Percentiles rank a stretch among this genome's conserved stretches.
Evolutionary conservation across 306 rosid genomes (phyloP).

Genomic region (Fragaria iinumae): DNA sequence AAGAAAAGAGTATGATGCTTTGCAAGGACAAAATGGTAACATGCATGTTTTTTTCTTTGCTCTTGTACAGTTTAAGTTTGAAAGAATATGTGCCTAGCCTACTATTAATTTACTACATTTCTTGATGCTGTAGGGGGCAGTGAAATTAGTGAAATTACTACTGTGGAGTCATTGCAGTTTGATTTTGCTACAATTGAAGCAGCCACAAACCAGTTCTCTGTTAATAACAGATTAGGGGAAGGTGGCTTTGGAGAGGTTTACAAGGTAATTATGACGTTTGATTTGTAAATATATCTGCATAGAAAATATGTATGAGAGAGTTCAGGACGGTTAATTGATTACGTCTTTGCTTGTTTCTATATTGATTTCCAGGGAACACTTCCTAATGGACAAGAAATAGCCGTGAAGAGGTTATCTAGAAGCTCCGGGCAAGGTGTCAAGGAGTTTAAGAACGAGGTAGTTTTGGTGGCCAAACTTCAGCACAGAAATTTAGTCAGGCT

Average conservation of each 20-base stretch:
- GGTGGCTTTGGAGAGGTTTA: constrained; percentile 36
- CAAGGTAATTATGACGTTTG: constrained; percentile 16
- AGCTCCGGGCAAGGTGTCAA: constrained; percentile 12
- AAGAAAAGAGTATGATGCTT: neutral
- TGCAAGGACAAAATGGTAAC: neutral
- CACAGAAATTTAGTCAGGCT: constrained; percentile 4
- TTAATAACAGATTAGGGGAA: constrained; percentile 23
- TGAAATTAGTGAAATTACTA: constrained; percentile 14
- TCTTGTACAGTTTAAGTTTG: neutral
- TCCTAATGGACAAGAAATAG: constrained; percentile 24
- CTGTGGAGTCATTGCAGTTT: constrained; percentile 23
- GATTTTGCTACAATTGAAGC: constrained; percentile 19
- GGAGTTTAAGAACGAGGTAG: neutral
- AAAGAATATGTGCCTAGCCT: neutral
- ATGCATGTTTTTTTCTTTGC: neutral
- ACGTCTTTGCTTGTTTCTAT: neutral
- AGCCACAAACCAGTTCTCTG: constrained; percentile 28
- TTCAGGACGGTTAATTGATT: neutral
- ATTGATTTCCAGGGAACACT: constrained; percentile 20
- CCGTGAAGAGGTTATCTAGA: constrained; percentile 23
- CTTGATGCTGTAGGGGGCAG: neutral
- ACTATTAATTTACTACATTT: too few species aligned
- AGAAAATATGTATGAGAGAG: neutral
- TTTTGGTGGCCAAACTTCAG: constrained; percentile 2
- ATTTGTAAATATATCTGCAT: neutral